Evolutionary conservation across 768 basidiomycete genomes (phyloP).

Genomic region (Tulasnella sp.): DNA sequence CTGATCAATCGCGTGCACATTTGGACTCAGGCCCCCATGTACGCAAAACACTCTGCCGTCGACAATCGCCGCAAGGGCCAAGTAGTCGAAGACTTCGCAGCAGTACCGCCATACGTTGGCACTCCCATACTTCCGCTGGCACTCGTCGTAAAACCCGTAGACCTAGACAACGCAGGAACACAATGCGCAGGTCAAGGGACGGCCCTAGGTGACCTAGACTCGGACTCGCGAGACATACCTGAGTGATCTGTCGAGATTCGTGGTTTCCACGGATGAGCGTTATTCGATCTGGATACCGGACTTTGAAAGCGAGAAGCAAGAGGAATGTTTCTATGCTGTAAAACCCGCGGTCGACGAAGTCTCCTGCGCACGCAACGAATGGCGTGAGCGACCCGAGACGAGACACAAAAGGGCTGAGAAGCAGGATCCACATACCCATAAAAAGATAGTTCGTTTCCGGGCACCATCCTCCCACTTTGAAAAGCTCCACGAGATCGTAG

Average conservation of each 20-base stretch:
- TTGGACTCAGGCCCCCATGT: constrained; percentile 91
- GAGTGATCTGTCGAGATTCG: constrained; percentile 94
- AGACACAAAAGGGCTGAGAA: constrained; percentile 23
- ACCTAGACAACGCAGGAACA: constrained; percentile 27
- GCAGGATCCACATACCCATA: constrained; percentile 45
- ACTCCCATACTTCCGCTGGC: constrained; percentile 88
- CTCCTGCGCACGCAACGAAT: constrained; percentile 42
- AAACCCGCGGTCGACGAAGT: constrained; percentile 96
- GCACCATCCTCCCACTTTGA: constrained; percentile 73
- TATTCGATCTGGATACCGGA: constrained; percentile 94
- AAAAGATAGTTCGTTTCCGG: constrained; percentile 93
- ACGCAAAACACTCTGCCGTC: constrained; percentile 96
- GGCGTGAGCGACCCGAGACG: constrained; percentile 10
- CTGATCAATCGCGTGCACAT: constrained; percentile 77
- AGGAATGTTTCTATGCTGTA: constrained; percentile 96
- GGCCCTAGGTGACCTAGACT: constrained; percentile 20
- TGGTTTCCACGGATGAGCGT: constrained; percentile 97
- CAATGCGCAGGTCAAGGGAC: not conserved
- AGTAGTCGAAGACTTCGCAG: constrained; percentile 97
- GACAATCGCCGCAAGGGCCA: constrained; percentile 89
- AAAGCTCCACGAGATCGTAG: constrained; percentile 58
- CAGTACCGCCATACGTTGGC: constrained; percentile 97
- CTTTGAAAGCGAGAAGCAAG: constrained; percentile 87
- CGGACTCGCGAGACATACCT: constrained; percentile 28
- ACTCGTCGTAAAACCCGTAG: constrained; percentile 92